A percentile compares a stretch with the other conserved stretches of the same genome.
phyloP scores from a whole-genome alignment of 768 basidiomycete genomes.

The Termitomyces sp. region DNA sequence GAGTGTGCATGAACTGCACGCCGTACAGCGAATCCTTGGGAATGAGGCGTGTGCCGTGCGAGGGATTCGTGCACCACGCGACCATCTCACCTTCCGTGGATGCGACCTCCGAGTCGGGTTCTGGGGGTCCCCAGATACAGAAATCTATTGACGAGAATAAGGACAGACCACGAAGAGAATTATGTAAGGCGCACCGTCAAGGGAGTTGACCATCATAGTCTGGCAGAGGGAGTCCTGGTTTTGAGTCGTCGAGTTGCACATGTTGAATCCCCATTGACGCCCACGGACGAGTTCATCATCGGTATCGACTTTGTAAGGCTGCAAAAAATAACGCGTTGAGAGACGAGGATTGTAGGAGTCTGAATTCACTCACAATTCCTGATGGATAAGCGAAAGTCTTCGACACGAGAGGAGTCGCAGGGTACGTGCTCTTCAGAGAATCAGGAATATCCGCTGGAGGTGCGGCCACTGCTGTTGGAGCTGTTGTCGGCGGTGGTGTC shows the following conservation, averaged over 20 bases:
- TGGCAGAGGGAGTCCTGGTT: constrained; percentile 48
- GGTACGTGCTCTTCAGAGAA: constrained; percentile 26
- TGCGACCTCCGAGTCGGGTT: constrained; percentile 51
- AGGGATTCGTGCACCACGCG: constrained; percentile 73
- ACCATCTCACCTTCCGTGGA: constrained; percentile 69
- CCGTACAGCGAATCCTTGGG: constrained; percentile 62
- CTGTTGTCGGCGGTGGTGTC: constrained; percentile 1
- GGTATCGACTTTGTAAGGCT: constrained; percentile 28
- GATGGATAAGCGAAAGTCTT: constrained; percentile 39
- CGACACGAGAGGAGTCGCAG: constrained; percentile 35
- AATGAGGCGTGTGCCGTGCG: constrained; percentile 70
- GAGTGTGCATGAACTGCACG: constrained; percentile 59
- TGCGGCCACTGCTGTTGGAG: not conserved
- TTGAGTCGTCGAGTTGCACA: constrained; percentile 57
- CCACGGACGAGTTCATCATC: constrained; percentile 37
- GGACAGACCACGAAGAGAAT: constrained; percentile 1
- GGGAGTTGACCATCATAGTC: constrained; percentile 46
- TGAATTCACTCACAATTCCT: constrained; percentile 30
- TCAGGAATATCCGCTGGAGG: constrained; percentile 3
- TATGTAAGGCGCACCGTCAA: constrained; percentile 36
- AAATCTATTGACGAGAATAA: constrained; percentile 43
- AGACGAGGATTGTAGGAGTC: not conserved
- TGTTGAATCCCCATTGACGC: constrained; percentile 54
- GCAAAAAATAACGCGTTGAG: not conserved
- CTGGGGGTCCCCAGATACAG: constrained; percentile 60